These are phyloP conservation scores for Neurospora sp. DNA, from an alignment of 495 filamentous ascomycete species.

Conservation along the genomic window DNA sequence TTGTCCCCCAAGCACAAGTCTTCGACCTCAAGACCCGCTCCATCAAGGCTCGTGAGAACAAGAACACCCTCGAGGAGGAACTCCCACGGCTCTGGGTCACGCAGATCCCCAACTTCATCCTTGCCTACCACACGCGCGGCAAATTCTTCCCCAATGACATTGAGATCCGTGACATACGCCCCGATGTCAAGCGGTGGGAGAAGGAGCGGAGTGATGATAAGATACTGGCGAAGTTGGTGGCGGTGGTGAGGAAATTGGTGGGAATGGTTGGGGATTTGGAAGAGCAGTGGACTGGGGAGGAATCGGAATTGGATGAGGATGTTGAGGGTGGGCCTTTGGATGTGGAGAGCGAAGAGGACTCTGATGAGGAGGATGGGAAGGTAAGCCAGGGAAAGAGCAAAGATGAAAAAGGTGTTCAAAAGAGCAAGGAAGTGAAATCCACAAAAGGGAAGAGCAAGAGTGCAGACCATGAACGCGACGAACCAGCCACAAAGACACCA, in stretches of 20 bases:
- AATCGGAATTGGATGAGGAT: background rate
- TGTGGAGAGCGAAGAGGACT: too few relatives aligned
- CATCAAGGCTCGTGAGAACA: conserved; percentile 15
- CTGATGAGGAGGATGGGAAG: background rate
- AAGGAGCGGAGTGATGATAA: conserved; percentile 22
- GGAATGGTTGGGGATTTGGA: conserved; percentile 3
- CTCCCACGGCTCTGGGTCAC: conserved; percentile 49
- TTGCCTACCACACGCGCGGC: conserved; percentile 48
- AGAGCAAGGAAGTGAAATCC: background rate
- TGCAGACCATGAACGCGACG: fast-evolving
- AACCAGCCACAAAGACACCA: background rate
- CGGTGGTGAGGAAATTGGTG: conserved; percentile 20
- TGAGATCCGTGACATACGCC: conserved; percentile 32
- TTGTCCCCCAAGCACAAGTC: conserved; percentile 38
- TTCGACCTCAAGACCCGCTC: conserved; percentile 62
- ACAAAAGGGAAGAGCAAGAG: background rate
- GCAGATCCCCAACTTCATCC: conserved; percentile 52
- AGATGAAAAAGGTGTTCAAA: background rate
- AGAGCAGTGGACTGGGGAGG: conserved; percentile 4
- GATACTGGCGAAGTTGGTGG: conserved; percentile 26
- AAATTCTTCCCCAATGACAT: conserved; percentile 40
- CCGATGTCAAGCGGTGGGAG: conserved; percentile 46
- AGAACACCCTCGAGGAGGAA: conserved; percentile 30
- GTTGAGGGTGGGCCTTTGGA: too few relatives aligned
- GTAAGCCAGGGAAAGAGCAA: too few relatives aligned